Base-by-base conservation (phyloP, 2,329 filamentous ascomycete species). In the Fusarium sp. region DNA sequence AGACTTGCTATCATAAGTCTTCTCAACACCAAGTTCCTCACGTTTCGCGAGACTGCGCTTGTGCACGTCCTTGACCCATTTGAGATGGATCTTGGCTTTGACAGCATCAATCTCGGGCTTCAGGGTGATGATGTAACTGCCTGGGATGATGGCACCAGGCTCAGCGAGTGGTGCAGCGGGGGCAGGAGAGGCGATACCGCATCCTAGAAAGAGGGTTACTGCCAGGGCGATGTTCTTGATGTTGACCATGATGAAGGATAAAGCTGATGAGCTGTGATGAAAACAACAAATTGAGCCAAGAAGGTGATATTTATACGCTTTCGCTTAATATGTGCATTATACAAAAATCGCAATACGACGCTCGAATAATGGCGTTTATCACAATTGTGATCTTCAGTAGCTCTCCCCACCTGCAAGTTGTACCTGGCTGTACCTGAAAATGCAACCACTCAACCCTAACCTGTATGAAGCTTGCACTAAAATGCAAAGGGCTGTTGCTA, bases 81-180 rank as follows among this genome's bases (percentile, higher is more conserved):
- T 73, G 58, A 86, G 74, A 74, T 88, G 84, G 26, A 78, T 77
- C 39, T 81, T 77, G 68, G 89, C 76, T 43, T 77, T 78, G 62
- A 80, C 79, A 48, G 81, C 82, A 64, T 79, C 79, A 11, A 70
- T 13, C 19, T 67, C 62, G 0, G 58, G 55, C 75, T 89, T 87
- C 76, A 89, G 88, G 37, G 89, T 86, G 28, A 90, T 84, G 70
- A 90, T 89, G 77, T 88, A 90, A 48, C 82, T 83, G 53, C 76
- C 78, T 19, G 78, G 72, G 31, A 81, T 72, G 30, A 79, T 58
- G 16, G 68, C 31, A 1, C 54, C 62, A 0, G 61, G 25, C 8
- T 60, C 42, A 6, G 42, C 30, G 6, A 21, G 10, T 1, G 43
- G 60, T 3, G n/a, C 21, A 9, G 61, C 34, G 18, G 46, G 61